Evolutionary conservation across 2,329 filamentous ascomycete genomes (phyloP), one percentile per base, ranked within the genome.

Genomic region (Neoarthrinium moseri): DNA sequence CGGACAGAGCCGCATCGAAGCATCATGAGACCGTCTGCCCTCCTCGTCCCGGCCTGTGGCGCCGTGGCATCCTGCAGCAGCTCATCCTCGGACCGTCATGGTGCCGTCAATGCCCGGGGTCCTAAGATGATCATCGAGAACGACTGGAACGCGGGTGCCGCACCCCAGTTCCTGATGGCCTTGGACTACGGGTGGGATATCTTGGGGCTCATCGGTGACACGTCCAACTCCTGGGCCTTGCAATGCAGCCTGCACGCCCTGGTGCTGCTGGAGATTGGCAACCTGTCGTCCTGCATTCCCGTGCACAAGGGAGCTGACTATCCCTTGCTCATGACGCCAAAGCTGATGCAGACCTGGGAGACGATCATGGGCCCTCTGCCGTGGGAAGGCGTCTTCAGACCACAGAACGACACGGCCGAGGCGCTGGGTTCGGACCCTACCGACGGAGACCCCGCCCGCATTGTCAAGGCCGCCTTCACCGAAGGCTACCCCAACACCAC

Each of bases 401-500:
- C 61, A 0, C 62, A 73, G 34, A 76, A 75, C 49, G 52, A 56
- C 5, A 74, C 71, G 0, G 54, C 61, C 1, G 46, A 76, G 52
- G 63, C 61, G 0, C 30, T 58, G 0, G 73, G 72, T 4, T 64
- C 56, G n/a, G 68, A 77, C 49, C 72, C 71, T 4, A 74, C 72
- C 2, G 69, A 66, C 5, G 70, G 71, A 1, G 51, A 75, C 48
- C 72, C 74, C 1, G 57, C 63, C 23, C 63, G 67, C 2, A 63
- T 77, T 34, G 62, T 61, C 15, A 57, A 57, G 36, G 56, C 58
- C 0, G 73, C 73, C 1, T 73, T 76, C 48, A 49, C 60, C 5
- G 71, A 75, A 45, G 73, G 73, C 5, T 74, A 63, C 50, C 73
- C 74, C 2, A 74, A 70, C 52, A 67, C 58, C n/a, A 70, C 66